Evolutionary conservation across 805 yeast species (phyloP), one percentile per base, ranked within the genome.

Genomic region (Candida manassasensis): DNA sequence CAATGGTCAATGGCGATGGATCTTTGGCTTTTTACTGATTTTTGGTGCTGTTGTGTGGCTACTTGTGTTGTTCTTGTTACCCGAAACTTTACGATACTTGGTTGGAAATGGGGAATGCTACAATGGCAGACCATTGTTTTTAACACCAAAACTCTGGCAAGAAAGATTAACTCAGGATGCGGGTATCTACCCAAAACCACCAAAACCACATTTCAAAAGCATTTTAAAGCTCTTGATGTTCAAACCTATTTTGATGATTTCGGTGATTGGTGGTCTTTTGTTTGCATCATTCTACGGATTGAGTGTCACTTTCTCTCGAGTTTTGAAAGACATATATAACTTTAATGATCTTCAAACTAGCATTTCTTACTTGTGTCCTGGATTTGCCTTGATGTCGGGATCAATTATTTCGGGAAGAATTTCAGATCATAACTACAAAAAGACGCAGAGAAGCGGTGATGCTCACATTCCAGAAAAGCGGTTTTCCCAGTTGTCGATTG

Each of bases 241-340:
- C 34, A 50, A 50, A n/a, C 77, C 79, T 1, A 71, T 75, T 0
- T 34, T 67, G 1, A 36, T 74, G 4, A 63, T 73, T 32, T 69
- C 79, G 0, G 28, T 73, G 5, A 64, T 69, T 22, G 66, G 75
- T 3, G 77, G 75, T 1, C 45, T 75, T 4, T 43, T 74, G n/a
- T 75, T 76, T 54, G 73, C 79, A 3, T 59, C 72, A 13, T 76
- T 73, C 44, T 76, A 76, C 41, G 78, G 70, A 1, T 59, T 75
- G 40, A 69, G 71, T 41, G 74, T 76, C 8, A 69, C 76, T 1
- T 70, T 72, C 43, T 52, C 79, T 0, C 59, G 59, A 17, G 56
- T 57, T 6, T 50, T 76, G 21, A 52, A 62, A 26, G 44, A 52
- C 0, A 49, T 56, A 6, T 75, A 75, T 44, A 39, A 52, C 7